These are phyloP conservation scores for Solanum sejunctum DNA, from an alignment of 257 asterid species.

Conservation along the genomic window DNA sequence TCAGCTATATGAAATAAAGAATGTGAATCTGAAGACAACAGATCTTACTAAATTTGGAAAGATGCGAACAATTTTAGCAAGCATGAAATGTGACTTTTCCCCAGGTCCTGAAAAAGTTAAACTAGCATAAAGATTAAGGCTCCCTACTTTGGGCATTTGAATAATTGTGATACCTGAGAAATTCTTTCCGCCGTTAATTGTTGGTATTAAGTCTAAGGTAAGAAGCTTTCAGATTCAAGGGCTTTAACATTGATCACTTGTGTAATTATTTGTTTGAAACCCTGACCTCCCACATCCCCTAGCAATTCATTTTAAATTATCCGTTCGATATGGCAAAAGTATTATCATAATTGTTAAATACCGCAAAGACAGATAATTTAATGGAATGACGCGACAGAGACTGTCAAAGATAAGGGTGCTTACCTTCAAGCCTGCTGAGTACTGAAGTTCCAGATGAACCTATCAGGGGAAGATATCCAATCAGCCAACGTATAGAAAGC, in stretches of 20 bases:
- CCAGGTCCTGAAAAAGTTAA: neutral
- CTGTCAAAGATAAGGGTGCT: neutral
- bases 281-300: neutral
- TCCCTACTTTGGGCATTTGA: neutral
- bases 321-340: neutral
- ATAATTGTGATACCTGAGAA: neutral
- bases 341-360: neutral
- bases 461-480: neutral
- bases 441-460: neutral
- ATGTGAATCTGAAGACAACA: neutral
- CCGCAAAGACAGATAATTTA: neutral
- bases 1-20: neutral
- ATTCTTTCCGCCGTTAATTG: neutral
- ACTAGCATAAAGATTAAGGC: neutral
- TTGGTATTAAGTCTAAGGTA: neutral
- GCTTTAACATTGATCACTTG: neutral
- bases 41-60: neutral
- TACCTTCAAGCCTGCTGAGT: slow-evolving; percentile 1
- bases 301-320: neutral
- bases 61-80: neutral
- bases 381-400: neutral
- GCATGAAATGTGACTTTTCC: neutral
- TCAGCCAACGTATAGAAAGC: neutral
- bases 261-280: neutral
- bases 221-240: neutral